Evolutionary conservation across 1,284 basidiomycete genomes (phyloP).

Genomic region (Fomitopsis pinicola): DNA sequence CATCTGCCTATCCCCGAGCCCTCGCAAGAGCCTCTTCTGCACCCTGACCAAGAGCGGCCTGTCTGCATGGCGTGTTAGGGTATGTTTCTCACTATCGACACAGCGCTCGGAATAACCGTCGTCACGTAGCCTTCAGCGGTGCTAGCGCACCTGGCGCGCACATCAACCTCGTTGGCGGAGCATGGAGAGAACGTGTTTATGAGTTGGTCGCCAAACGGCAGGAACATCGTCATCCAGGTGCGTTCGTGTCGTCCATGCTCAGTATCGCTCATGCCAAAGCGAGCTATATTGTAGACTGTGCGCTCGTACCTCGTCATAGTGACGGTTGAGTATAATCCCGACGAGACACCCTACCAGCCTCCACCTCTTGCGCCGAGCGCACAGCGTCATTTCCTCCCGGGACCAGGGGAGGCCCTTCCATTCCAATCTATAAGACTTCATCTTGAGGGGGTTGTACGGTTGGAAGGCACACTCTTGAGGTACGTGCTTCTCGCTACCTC

Average conservation of each 20-base stretch:
- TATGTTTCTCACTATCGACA: conserved; percentile 36
- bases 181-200: conserved; percentile 75
- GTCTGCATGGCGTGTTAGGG: conserved; percentile 81
- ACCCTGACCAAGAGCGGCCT: conserved; percentile 64
- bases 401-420: conserved; percentile 73
- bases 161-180: conserved; percentile 69
- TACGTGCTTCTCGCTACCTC: conserved; percentile 32
- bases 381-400: conserved; percentile 66
- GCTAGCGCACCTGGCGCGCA: conserved; percentile 71
- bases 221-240: conserved; percentile 75
- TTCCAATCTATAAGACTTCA: conserved; percentile 61
- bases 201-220: conserved; percentile 79
- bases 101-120: not conserved
- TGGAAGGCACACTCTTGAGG: conserved; percentile 74
- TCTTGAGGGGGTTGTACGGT: conserved; percentile 79
- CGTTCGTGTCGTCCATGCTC: conserved; percentile 16
- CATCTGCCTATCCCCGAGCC: conserved; percentile 58
- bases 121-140: conserved; percentile 68
- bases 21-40: conserved; percentile 77
- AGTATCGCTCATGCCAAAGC: not conserved
- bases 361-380: conserved; percentile 49
- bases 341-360: conserved; percentile 52
- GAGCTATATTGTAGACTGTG: conserved; percentile 50
- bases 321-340: conserved; percentile 56
- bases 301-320: conserved; percentile 78